phyloP scores from a whole-genome alignment of 306 rosid species.

The Lathyrus oleraceus region DNA sequence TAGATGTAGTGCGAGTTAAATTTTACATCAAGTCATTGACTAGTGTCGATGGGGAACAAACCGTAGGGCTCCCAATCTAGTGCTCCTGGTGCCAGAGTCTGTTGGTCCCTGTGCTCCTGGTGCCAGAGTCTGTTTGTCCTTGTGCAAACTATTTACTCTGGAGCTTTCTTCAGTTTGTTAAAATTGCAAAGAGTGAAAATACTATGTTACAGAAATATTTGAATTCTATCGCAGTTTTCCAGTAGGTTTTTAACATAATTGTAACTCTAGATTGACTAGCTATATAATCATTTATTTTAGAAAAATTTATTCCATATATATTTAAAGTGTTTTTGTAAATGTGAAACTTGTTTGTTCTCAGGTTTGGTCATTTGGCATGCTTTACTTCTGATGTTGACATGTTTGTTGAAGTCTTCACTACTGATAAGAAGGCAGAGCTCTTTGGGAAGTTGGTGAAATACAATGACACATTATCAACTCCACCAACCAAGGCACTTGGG shows the following conservation, averaged over 20 bases:
- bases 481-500: slow-evolving; percentile 69
- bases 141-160: slow-evolving; percentile 1
- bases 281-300: background rate
- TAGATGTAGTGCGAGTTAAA: slow-evolving; percentile 19
- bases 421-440: slow-evolving; percentile 65
- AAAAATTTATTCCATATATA: background rate
- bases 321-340: slow-evolving; percentile 21
- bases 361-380: slow-evolving; percentile 96
- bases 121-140: slow-evolving; percentile 5
- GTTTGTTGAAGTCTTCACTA: slow-evolving; percentile 62
- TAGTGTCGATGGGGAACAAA: background rate
- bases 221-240: slow-evolving; percentile 20
- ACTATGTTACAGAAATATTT: background rate
- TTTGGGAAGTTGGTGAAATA: slow-evolving; percentile 57
- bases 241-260: slow-evolving; percentile 14
- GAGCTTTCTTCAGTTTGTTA: slow-evolving; percentile 19
- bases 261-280: slow-evolving; percentile 11
- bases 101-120: slow-evolving; percentile 3
- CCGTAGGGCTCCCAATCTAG: slow-evolving; percentile 11
- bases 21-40: background rate
- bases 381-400: slow-evolving; percentile 79
- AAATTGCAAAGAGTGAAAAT: background rate
- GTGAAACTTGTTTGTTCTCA: slow-evolving; percentile 40
- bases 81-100: slow-evolving; percentile 10
- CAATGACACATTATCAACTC: slow-evolving; percentile 42